Base-by-base conservation (phyloP, 768 basidiomycete species). In the Calocybe cyanea region DNA sequence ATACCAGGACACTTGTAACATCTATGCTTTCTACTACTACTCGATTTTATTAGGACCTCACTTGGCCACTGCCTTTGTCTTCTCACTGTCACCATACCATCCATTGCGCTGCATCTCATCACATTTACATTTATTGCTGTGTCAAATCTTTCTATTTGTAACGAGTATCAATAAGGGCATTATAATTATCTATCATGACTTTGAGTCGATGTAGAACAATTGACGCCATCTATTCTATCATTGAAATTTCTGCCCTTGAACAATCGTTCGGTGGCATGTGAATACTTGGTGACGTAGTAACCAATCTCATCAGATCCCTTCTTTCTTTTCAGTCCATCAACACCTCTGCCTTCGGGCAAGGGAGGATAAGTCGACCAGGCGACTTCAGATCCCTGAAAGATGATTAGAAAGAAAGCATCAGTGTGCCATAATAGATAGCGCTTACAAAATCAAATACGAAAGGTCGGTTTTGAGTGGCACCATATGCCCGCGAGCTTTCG, bases 401-500 rank as follows among this genome's bases (percentile, higher is more conserved):
- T 39, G 36, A 38, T 21, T 40, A 20, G 48, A n/a, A n/a, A n/a
- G n/a, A n/a, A n/a, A n/a, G n/a, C n/a, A n/a, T 24, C 30, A 55
- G 31, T 41, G 7, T 31, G 21, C 17, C 23, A 28, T 14, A 14
- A n/a, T 17, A 2, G 11, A 28, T 25, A 2, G 19, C 41, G 66
- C 72, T 61, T 54, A 76, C 76, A 57, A 92, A 91, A 62, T 92
- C 88, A 42, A 82, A 80, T 10, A 89, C 80, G 58, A 89, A 91
- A 5, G 85, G 77, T 35, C 88, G 66, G 51, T 79, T 81, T 58
- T 91, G 81, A 7, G 86, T 90, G 3, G 71, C 87, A 9, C 87
- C 90, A 52, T 85, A 92, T 36, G 90, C 63, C 32, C 90, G 79
- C 13, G 86, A 84, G 50, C 86, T 83, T 61, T 92, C 90, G 17